Evolutionary conservation across 176 grass and related monocot genomes (phyloP).

Genomic region (Musa acuminata): DNA sequence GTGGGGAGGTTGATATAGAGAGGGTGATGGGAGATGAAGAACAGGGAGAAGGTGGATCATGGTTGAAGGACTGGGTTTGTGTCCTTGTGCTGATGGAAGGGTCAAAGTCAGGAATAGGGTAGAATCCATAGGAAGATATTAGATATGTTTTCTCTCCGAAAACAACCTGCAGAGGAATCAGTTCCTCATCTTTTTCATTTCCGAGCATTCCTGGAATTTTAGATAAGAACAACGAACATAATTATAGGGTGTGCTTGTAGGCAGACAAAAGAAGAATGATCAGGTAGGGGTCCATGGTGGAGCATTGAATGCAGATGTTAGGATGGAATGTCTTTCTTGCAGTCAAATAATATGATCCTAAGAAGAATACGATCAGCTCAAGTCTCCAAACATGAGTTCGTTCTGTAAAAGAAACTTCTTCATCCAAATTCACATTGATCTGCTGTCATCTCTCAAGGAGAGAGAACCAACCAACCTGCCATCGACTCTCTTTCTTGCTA

Average conservation of each 20-base stretch:
- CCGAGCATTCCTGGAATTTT: background rate
- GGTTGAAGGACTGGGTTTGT: background rate
- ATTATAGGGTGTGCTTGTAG: background rate
- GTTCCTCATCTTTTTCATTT: background rate
- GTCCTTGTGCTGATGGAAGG: background rate
- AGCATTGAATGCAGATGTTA: slow-evolving; percentile 2
- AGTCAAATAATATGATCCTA: background rate
- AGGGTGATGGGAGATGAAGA: background rate
- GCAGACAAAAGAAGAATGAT: slow-evolving; percentile 2
- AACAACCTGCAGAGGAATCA: background rate
- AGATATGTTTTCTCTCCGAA: background rate
- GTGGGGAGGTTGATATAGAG: background rate
- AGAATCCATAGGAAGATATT: background rate
- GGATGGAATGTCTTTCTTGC: background rate
- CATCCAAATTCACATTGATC: too few species aligned
- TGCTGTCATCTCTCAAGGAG: too few species aligned
- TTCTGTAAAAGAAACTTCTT: too few species aligned
- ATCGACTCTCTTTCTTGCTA: too few species aligned
- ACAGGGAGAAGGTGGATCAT: background rate
- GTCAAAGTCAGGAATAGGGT: background rate
- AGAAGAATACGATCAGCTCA: too few species aligned
- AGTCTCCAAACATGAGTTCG: too few species aligned
- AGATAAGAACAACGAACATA: background rate
- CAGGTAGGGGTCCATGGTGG: background rate
- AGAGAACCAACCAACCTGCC: too few species aligned